Evolutionary conservation across 176 grass and related monocot species (phyloP), one percentile per base, ranked within the genome.

Genomic region (Aegilops tauschii): DNA sequence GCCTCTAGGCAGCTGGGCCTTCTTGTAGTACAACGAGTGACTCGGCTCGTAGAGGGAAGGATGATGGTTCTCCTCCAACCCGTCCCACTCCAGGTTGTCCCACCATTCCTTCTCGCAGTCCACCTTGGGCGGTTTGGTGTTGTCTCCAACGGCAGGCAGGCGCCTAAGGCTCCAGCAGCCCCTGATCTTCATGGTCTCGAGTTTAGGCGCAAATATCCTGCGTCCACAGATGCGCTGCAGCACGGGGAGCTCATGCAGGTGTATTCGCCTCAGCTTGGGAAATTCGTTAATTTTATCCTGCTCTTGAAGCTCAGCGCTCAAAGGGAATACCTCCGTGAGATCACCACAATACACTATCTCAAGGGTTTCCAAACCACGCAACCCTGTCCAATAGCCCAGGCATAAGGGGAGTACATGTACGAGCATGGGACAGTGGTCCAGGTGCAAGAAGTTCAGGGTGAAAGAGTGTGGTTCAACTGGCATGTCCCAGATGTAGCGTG

Each of bases 81-180:
- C 78, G 0, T 81, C 78, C 69, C 78, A 87, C 14, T 74, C 59
- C 0, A 87, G 28, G 3, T 2, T 20, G 3, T 81, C 85, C 85
- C 85, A 87, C 77, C 77, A 87, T 10, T 87, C 79, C 69, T 81
- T 74, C 85, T 87, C 85, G 9, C 78, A 81, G 1, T 87, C 39
- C 77, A 87, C 85, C 21, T 3, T 59, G 8, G 12, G 35, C 0
- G 11, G 20, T 7, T 49, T 21, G 5, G 9, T 18, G 0, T 32
- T 0, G 0, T 0, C 0, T 0, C 0, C 4, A 0, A 73, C 1
- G 0, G 18, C 1, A 0, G 78, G 85, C 21, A 87, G 29, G 1
- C 29, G 56, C 3, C 0, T 28, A 9, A 87, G 78, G 56, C 78
- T 87, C 85, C 85, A 87, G 2, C 68, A 87, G 30, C 78, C 85